A percentile compares a stretch with the other conserved stretches of the same genome.
These are phyloP conservation scores for Naganishia cerealis DNA, from an alignment of 1,284 basidiomycete genomes.

Conservation along the genomic window DNA sequence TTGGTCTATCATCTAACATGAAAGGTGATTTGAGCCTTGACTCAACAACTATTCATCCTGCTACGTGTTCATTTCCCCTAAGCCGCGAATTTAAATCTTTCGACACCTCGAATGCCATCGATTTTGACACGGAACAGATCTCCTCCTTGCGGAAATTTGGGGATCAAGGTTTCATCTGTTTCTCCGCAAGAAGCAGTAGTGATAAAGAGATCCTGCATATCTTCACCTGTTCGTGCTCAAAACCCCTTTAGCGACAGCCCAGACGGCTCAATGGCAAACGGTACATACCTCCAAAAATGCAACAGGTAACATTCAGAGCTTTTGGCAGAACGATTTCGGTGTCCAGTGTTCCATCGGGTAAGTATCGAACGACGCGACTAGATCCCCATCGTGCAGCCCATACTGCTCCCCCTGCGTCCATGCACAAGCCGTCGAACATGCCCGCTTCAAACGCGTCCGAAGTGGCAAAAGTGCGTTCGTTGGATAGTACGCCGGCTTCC, in stretches of 20 bases:
- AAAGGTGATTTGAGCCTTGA: neutral
- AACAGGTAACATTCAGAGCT: conserved; percentile 38
- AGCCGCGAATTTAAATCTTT: conserved; percentile 37
- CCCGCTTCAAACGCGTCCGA: conserved; percentile 39
- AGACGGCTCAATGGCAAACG: neutral
- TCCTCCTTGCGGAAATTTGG: conserved; percentile 36
- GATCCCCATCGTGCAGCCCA: conserved; percentile 53
- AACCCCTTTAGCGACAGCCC: neutral
- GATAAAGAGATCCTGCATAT: conserved; percentile 41
- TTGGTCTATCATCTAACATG: neutral
- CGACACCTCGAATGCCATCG: conserved; percentile 38
- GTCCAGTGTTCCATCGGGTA: conserved; percentile 43
- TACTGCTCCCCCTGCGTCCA: conserved; percentile 50
- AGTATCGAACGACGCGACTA: conserved; percentile 45
- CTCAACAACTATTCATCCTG: neutral
- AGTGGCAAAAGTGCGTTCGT: conserved; percentile 40
- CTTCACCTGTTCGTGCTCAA: conserved; percentile 25
- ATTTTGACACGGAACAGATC: conserved; percentile 39
- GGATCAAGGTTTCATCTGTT: conserved; percentile 28
- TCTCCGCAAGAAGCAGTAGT: conserved; percentile 38
- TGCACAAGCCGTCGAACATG: conserved; percentile 50
- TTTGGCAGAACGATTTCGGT: conserved; percentile 37
- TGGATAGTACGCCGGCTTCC: conserved; percentile 39
- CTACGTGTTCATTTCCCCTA: neutral
- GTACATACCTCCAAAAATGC: conserved; percentile 40